phyloP scores from a whole-genome alignment of 108 stramenopile genomes.

The Parietichytrium sp. region DNA sequence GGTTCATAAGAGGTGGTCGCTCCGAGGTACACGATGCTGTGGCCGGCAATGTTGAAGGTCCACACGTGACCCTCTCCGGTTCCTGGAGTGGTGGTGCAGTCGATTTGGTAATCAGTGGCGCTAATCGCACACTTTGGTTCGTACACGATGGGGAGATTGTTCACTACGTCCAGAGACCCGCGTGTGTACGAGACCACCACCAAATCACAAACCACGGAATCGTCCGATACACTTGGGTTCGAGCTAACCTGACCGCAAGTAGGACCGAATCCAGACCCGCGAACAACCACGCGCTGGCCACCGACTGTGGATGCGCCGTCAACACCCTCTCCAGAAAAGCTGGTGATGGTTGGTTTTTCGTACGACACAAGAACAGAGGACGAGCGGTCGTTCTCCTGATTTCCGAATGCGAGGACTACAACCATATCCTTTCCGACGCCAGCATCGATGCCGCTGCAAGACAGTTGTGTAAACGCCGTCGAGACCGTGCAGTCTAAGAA shows the following conservation, averaged over 20 bases:
- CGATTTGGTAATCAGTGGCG: background rate
- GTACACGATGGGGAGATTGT: too few species aligned
- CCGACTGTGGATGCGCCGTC: slow-evolving; percentile 29
- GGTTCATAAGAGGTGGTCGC: background rate
- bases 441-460: slow-evolving; percentile 35
- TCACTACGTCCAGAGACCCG: background rate
- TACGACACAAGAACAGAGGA: background rate
- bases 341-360: slow-evolving; percentile 6
- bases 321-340: slow-evolving; percentile 34
- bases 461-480: slow-evolving; percentile 15
- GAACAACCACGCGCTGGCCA: slow-evolving; percentile 37
- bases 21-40: background rate
- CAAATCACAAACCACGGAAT: background rate
- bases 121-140: slow-evolving; percentile 38
- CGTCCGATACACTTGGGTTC: background rate
- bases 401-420: slow-evolving; percentile 19
- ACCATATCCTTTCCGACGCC: slow-evolving; percentile 32
- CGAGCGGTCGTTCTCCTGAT: background rate
- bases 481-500: slow-evolving; percentile 36
- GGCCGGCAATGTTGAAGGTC: slow-evolving; percentile 34
- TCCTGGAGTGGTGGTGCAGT: slow-evolving; percentile 47
- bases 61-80: slow-evolving; percentile 44
- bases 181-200: slow-evolving; percentile 31
- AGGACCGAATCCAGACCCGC: slow-evolving; percentile 40
- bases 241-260: background rate